Base-by-base conservation (phyloP, 306 rosid genomes). In the Coriaria nepalensis region DNA sequence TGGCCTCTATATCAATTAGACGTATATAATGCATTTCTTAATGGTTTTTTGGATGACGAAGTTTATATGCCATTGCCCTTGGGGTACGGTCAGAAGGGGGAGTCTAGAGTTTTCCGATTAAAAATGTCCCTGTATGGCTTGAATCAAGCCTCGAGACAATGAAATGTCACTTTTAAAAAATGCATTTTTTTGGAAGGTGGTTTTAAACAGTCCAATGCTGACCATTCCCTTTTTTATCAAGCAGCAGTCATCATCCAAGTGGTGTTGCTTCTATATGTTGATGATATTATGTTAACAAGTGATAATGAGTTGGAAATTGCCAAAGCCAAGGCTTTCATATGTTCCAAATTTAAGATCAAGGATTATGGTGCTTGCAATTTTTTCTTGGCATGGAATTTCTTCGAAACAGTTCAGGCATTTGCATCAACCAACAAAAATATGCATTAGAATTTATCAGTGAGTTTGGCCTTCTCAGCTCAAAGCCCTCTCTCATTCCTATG, bases 1-100 rank as follows among this genome's bases (percentile, higher is more conserved):
- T 62, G 12, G 35, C 15, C 32, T 33, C 15, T 62, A 2, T 43
- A 62, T 13, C 61, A 53, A 53, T 32, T 63, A 35, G 51, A n/a
- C n/a, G n/a, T n/a, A n/a, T n/a, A n/a, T n/a, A n/a, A n/a, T n/a
- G n/a, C n/a, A n/a, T n/a, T n/a, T 8, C 9, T 62, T 7, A 36
- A 36, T 13, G 49, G 55, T 8, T 43, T 45, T 12, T 33, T 39
- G 0, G 11, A 62, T 5, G 47, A 46, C 37, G 37, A 39, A 6
- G 9, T 49, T 0, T 49, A 40, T 10, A 32, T 59, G 33, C 7
- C 52, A 2, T 37, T 10, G 1, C 48, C 47, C 7, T 45, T 35
- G 7, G 4, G 12, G 5, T 5, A 33, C 4, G n/a, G n/a, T n/a
- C n/a, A n/a, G n/a, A n/a, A n/a, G n/a, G n/a, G n/a, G n/a, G 8